Conservation (phyloP, 1,284 basidiomycete species). For the Apiotrichum mycotoxinovorans region DNA sequence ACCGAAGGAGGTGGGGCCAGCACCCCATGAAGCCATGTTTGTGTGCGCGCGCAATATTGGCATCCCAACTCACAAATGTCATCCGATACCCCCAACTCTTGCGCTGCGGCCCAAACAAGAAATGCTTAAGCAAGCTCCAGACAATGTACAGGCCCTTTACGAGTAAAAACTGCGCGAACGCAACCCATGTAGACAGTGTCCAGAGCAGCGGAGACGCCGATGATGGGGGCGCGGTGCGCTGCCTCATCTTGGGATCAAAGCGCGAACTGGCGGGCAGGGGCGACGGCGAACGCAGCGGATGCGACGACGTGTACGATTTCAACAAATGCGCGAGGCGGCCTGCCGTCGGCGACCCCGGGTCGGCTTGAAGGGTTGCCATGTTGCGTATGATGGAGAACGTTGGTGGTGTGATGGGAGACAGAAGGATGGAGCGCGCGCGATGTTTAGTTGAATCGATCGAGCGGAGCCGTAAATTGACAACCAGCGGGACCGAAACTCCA, state of each 20-base stretch:
- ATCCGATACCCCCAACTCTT: constrained; percentile 51
- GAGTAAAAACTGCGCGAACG: constrained; percentile 37
- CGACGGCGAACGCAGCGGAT: constrained; percentile 44
- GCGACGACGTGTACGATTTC: constrained; percentile 36
- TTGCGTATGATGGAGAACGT: not conserved
- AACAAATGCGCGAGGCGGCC: constrained; percentile 34
- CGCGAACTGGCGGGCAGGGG: constrained; percentile 46
- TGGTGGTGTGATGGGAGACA: not conserved
- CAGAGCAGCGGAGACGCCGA: constrained; percentile 35
- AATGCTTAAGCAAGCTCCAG: constrained; percentile 39
- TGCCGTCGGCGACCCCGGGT: constrained; percentile 11
- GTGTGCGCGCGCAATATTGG: not conserved
- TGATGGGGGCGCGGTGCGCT: constrained; percentile 37
- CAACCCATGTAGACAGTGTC: constrained; percentile 42
- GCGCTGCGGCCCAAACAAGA: constrained; percentile 43
- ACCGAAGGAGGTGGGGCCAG: no score
- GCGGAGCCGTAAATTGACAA: no score
- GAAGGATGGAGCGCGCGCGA: not conserved
- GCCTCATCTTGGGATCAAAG: constrained; percentile 38
- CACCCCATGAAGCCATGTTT: not conserved
- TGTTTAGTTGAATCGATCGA: not conserved
- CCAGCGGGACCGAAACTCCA: no score
- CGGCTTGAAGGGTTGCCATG: constrained; percentile 10
- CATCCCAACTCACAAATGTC: constrained; percentile 35
- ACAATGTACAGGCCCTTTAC: constrained; percentile 45